Base-by-base conservation (phyloP, 139 green algal genomes). In the Haematococcus lacustris region DNA sequence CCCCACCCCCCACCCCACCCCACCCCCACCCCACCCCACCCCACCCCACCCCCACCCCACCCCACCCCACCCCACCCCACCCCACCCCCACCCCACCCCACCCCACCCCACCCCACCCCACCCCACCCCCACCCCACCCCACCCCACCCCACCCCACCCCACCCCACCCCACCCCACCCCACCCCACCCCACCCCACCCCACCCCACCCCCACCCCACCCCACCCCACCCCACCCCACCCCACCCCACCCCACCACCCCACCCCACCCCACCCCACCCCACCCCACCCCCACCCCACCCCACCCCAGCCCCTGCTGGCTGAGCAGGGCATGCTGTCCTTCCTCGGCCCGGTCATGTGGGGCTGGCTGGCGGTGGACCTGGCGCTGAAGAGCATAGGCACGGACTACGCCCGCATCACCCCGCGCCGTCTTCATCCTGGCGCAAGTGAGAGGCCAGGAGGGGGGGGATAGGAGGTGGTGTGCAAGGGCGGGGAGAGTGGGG, bases 331-430 rank as follows among this genome's bases (percentile, higher is more conserved):
- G 30, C 59, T 94, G 40, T 69, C 76, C 5, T 64, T 92, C 38
- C 53, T 95, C 37, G 88, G 85, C 0, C 90, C 91, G 2, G 38
- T 90, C 3, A 85, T 94, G 84, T 96, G 90, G 91, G 86, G 75
- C 3, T 86, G 73, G 75, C 82, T 93, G n/a, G 89, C 80, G n/a
- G 57, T 85, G 5, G 91, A 96, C 57, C 77, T 96, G 63, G 83
- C 81, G 30, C 43, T 83, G 3, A 87, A 87, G 57, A 79, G 85
- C 5, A 76, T 95, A 1, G 91, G 91, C 43, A 90, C 89, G 1
- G 91, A 96, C 72, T 93, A 91, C 67, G 77, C 78, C 1, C 73
- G 91, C 1, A 66, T 96, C 26, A 21, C 71, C 88, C 26, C 80
- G 85, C 2, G 86, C 87, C 1, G 83, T 96, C 9, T 92, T 91